These are phyloP conservation scores for Hanseniaspora meyeri DNA, from an alignment of 805 yeast genomes.

Conservation along the genomic window DNA sequence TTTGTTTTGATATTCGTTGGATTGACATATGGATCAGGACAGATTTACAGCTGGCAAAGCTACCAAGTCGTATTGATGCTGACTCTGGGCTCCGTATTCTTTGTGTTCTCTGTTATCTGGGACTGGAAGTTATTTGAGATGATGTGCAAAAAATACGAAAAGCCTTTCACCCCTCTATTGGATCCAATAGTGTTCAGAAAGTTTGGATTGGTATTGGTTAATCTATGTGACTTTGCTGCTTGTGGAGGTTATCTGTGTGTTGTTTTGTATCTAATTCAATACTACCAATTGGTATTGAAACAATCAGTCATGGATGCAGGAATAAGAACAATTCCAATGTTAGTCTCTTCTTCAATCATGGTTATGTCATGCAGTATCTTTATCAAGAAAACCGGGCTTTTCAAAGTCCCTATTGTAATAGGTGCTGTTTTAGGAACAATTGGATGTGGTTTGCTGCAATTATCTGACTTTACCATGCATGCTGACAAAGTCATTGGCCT, in stretches of 20 bases:
- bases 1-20: conserved; percentile 20
- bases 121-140: conserved; percentile 28
- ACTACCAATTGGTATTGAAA: conserved; percentile 11
- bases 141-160: conserved; percentile 7
- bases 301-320: conserved; percentile 18
- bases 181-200: conserved; percentile 9
- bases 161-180: conserved; percentile 7
- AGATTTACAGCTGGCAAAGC: conserved; percentile 43
- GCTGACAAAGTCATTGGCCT: conserved; percentile 27
- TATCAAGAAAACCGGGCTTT: conserved; percentile 26
- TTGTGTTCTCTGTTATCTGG: conserved; percentile 34
- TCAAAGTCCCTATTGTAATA: conserved; percentile 28
- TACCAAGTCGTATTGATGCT: conserved; percentile 32
- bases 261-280: conserved; percentile 11
- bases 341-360: conserved; percentile 16
- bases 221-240: conserved; percentile 1
- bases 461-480: conserved; percentile 26
- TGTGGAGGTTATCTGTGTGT: background rate
- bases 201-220: conserved; percentile 9
- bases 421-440: conserved; percentile 26
- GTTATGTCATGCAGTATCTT: conserved; percentile 22
- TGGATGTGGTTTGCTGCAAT: conserved; percentile 28
- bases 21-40: conserved; percentile 42
- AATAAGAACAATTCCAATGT: conserved; percentile 18
- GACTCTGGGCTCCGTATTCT: conserved; percentile 32